These are phyloP conservation scores for Zoysia matrella DNA, from an alignment of 202 grass and related monocot species.

Conservation along the genomic window DNA sequence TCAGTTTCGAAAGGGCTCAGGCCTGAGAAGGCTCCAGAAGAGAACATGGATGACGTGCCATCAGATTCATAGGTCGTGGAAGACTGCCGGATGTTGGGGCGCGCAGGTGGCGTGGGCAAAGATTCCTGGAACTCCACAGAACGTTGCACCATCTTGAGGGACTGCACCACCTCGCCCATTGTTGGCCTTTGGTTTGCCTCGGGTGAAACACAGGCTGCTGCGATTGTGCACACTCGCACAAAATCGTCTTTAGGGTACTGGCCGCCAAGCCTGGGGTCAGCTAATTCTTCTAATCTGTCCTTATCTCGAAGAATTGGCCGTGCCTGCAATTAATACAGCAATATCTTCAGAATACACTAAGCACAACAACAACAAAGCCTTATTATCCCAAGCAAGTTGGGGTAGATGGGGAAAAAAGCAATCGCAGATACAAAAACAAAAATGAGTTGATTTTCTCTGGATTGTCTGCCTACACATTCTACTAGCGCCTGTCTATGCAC, in stretches of 20 bases:
- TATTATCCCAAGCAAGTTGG: too few relatives aligned
- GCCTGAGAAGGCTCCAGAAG: conserved; percentile 93
- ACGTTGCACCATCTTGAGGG: conserved; percentile 98
- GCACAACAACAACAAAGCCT: neutral
- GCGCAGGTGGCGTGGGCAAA: conserved; percentile 57
- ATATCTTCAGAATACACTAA: conserved; percentile 1
- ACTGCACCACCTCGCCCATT: conserved; percentile 99
- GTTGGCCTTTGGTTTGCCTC: conserved; percentile 96
- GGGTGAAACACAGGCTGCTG: conserved; percentile 88
- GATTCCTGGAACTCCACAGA: conserved; percentile 73
- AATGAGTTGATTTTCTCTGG: neutral
- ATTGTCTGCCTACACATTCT: neutral
- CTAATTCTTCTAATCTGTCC: conserved; percentile 83
- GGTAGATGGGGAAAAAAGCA: neutral
- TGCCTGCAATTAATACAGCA: conserved; percentile 53
- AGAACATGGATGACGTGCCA: conserved; percentile 98
- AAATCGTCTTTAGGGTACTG: conserved; percentile 94
- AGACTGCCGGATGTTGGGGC: conserved; percentile 57
- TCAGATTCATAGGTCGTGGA: conserved; percentile 84
- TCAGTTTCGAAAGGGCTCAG: conserved; percentile 89
- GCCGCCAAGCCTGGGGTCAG: conserved; percentile 67
- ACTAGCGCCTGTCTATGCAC: neutral
- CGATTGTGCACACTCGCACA: conserved; percentile 92
- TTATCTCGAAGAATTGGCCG: conserved; percentile 92
- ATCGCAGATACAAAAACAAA: neutral